Percentiles rank a stretch among this genome's conserved stretches.
Evolutionary conservation across 1,139 yeast species (phyloP).

Genomic region (Kazachstania sp.): DNA sequence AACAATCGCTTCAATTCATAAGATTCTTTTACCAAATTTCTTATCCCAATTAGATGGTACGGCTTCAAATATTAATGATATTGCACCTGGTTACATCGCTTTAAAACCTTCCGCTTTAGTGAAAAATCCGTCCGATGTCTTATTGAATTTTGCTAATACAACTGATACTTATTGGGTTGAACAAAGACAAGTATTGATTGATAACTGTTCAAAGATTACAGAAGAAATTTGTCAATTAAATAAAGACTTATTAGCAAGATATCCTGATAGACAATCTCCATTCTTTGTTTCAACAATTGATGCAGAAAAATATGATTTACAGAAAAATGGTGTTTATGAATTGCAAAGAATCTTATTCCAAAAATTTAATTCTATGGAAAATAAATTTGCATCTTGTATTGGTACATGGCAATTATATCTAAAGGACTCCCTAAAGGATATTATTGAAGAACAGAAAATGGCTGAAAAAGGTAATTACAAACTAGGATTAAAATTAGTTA

Average conservation of each 20-base stretch:
- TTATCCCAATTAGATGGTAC: constrained; percentile 38
- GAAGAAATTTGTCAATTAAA: constrained; percentile 52
- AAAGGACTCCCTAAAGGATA: constrained; percentile 55
- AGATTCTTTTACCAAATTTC: constrained; percentile 68
- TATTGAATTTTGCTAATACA: constrained; percentile 48
- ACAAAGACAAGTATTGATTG: constrained; percentile 54
- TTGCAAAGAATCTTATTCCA: constrained; percentile 76
- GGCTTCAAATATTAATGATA: constrained; percentile 41
- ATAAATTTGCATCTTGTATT: constrained; percentile 56
- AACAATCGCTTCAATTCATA: constrained; percentile 58
- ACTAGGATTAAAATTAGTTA: constrained; percentile 84
- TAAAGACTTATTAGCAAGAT: constrained; percentile 38
- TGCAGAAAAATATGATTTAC: constrained; percentile 84
- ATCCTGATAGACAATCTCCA: constrained; percentile 67
- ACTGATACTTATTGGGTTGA: constrained; percentile 41
- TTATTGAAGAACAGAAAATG: constrained; percentile 53
- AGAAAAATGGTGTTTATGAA: constrained; percentile 76
- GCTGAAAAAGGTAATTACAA: constrained; percentile 60
- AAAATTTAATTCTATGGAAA: constrained; percentile 54
- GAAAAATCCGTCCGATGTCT: constrained; percentile 65
- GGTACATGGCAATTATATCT: constrained; percentile 95
- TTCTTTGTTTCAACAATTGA: constrained; percentile 82
- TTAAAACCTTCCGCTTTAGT: constrained; percentile 90
- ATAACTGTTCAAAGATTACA: constrained; percentile 53
- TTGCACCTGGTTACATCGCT: constrained; percentile 79